Percentiles rank a stretch among this genome's conserved stretches.
Evolutionary conservation across 345 rosid genomes (phyloP).

Genomic region (Cardiospermum halicacabum): DNA sequence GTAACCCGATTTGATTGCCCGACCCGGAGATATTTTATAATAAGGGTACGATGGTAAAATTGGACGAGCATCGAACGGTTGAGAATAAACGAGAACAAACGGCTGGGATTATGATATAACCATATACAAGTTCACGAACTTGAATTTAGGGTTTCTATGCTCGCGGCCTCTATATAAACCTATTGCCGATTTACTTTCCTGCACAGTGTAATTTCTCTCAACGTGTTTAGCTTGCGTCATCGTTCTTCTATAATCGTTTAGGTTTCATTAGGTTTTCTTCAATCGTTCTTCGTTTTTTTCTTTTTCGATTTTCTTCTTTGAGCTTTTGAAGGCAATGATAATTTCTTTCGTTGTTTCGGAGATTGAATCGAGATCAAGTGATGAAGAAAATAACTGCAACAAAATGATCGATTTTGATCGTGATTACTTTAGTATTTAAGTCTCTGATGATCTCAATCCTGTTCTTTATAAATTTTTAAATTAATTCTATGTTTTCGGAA

Average conservation of each 20-base stretch:
- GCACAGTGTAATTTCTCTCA: background rate
- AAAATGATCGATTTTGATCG: constrained; percentile 29
- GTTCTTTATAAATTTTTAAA: background rate
- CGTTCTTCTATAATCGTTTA: no score
- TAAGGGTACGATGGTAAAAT: no score
- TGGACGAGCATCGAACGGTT: background rate
- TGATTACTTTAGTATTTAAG: constrained; percentile 38
- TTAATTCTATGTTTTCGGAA: no score
- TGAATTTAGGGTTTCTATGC: constrained; percentile 8
- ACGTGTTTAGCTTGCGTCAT: background rate
- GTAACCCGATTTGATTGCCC: no score
- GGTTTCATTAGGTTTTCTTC: background rate
- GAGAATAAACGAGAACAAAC: background rate
- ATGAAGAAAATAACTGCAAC: constrained; percentile 35
- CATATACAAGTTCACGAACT: no score
- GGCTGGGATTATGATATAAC: background rate
- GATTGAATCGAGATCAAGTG: constrained; percentile 9
- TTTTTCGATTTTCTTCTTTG: background rate
- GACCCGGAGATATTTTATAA: no score
- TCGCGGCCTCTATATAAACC: background rate
- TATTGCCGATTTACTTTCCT: accelerated
- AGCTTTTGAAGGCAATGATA: background rate
- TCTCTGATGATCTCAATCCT: constrained; percentile 26
- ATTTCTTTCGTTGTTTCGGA: background rate
- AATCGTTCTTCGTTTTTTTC: background rate